A percentile compares a stretch with the other conserved stretches of the same genome.
phyloP scores from a whole-genome alignment of 495 filamentous ascomycete genomes.

The Penicillium parvum region DNA sequence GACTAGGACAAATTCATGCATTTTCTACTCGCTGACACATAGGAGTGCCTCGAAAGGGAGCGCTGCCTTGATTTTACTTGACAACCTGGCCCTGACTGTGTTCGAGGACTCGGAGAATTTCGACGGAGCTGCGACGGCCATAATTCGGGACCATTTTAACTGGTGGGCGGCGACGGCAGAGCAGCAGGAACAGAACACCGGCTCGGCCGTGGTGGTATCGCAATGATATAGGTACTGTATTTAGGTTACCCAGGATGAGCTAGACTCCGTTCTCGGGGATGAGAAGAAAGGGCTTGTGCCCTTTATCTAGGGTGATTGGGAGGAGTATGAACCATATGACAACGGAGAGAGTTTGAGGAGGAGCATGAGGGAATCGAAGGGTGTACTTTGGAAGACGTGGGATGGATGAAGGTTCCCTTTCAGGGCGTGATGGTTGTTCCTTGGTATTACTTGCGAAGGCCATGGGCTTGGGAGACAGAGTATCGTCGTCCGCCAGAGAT shows the following conservation, averaged over 20 bases:
- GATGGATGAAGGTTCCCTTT: constrained; percentile 20
- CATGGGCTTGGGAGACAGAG: not conserved
- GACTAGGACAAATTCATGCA: constrained; percentile 20
- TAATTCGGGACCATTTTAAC: constrained; percentile 21
- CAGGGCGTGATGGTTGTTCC: constrained; percentile 4
- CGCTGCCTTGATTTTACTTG: constrained; percentile 20
- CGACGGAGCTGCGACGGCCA: constrained; percentile 13
- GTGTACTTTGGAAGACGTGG: constrained; percentile 17
- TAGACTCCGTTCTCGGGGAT: constrained; percentile 15
- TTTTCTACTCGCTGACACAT: constrained; percentile 9
- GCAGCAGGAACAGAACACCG: constrained; percentile 13
- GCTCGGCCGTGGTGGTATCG: too few relatives aligned
- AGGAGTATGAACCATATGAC: constrained; percentile 4
- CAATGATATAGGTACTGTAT: constrained; percentile 20
- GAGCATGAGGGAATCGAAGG: constrained; percentile 15
- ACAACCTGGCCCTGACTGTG: constrained; percentile 17
- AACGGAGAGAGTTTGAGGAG: constrained; percentile 1
- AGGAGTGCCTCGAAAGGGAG: constrained; percentile 9
- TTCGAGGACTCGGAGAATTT: constrained; percentile 15
- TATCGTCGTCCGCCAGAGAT: constrained; percentile 4
- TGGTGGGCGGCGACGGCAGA: constrained; percentile 16
- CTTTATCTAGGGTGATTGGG: constrained; percentile 16
- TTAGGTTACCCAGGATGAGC: constrained; percentile 14
- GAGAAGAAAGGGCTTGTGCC: constrained; percentile 9
- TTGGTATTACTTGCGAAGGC: constrained; percentile 2